Conservation (phyloP, 139 green algal genomes). For the Ettlia oleoabundans region DNA sequence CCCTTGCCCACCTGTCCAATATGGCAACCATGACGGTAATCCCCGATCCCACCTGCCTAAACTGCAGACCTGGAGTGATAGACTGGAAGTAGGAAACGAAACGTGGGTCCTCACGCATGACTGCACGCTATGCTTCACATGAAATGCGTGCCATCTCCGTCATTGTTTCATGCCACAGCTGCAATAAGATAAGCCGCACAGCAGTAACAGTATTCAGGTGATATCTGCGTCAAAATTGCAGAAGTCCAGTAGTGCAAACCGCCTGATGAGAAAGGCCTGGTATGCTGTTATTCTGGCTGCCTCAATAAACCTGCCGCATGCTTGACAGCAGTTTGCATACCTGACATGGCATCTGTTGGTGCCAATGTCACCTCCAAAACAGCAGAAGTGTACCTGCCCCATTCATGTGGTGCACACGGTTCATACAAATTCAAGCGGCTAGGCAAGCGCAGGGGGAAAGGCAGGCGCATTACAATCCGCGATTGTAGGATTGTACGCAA, state of each 20-base stretch:
- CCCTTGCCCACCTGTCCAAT: no score
- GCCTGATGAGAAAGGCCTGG: not conserved
- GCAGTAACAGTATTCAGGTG: not conserved
- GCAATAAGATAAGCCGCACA: not conserved
- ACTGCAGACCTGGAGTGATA: constrained; percentile 15
- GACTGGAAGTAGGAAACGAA: constrained; percentile 94
- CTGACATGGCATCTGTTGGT: constrained; percentile 49
- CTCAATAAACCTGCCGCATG: constrained; percentile 53
- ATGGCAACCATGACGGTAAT: no score
- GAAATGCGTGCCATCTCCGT: constrained; percentile 70
- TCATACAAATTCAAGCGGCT: not conserved
- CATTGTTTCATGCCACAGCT: constrained; percentile 72
- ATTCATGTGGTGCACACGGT: no score
- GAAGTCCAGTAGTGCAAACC: no score
- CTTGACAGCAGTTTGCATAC: constrained; percentile 51
- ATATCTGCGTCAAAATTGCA: no score
- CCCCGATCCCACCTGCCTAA: no score
- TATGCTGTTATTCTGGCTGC: not conserved
- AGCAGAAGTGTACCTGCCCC: constrained; percentile 78
- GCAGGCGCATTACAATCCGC: not conserved
- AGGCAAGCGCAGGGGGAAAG: not conserved
- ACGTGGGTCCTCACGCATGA: constrained; percentile 60
- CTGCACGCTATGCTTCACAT: constrained; percentile 72
- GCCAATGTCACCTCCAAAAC: constrained; percentile 84
- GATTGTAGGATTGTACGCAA: not conserved